A percentile compares a stretch with the other conserved stretches of the same genome.
Conservation (phyloP, 73 alveolate genomes). For the Vitrella brassicaformis region DNA sequence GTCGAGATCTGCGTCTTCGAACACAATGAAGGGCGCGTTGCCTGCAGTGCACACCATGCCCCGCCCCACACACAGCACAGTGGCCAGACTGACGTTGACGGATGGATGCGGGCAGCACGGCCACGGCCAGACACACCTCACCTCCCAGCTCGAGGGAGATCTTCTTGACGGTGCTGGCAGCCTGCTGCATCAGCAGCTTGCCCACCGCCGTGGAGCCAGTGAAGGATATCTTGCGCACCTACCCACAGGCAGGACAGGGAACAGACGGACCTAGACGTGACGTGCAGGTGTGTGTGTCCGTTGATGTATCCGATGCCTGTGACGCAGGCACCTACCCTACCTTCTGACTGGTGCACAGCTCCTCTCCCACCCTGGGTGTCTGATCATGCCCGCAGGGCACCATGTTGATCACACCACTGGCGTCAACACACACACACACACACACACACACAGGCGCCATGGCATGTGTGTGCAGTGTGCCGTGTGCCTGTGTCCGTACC, state of each 20-base stretch:
- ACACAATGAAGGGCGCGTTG: slow-evolving; percentile 13
- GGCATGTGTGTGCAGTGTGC: no score
- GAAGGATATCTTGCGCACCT: slow-evolving; percentile 53
- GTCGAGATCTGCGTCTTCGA: slow-evolving; percentile 18
- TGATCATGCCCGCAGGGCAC: slow-evolving; percentile 29
- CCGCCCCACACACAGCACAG: no score
- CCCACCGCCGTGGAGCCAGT: slow-evolving; percentile 52
- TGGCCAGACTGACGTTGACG: no score
- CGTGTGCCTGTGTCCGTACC: no score
- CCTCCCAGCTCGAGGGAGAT: slow-evolving; percentile 24
- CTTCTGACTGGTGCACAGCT: slow-evolving; percentile 38
- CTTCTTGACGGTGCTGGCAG: slow-evolving; percentile 5
- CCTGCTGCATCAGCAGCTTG: background rate
- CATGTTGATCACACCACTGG: slow-evolving; percentile 47
- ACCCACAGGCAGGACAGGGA: no score
- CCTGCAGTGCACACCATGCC: no score
- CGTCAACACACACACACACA: background rate
- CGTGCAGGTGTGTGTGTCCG: no score
- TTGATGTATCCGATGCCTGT: no score
- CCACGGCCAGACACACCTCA: no score
- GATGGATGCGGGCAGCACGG: no score
- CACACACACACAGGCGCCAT: background rate
- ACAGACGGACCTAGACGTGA: no score
- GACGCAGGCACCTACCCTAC: no score
- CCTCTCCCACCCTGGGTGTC: slow-evolving; percentile 37